These are phyloP conservation scores for Baudoinia panamericana DNA, from an alignment of 495 filamentous ascomycete genomes.

Conservation along the genomic window DNA sequence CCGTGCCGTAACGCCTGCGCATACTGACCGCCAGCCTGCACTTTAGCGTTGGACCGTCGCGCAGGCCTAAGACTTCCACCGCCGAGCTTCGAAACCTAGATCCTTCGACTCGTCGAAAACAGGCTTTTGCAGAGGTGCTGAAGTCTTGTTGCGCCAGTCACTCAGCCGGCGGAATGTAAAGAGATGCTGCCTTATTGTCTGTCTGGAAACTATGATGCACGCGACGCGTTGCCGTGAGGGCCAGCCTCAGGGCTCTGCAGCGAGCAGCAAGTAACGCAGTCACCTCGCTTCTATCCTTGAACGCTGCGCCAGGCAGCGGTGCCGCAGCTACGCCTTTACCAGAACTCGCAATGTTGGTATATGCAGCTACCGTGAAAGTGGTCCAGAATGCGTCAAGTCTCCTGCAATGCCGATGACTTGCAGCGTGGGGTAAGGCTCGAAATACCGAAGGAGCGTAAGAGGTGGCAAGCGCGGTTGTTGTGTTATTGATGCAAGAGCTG, in stretches of 20 bases:
- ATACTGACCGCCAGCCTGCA: too few species aligned
- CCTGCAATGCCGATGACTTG: constrained; percentile 7
- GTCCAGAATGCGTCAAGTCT: neutral
- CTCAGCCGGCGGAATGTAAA: neutral
- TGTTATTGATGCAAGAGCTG: neutral
- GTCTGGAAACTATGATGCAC: neutral
- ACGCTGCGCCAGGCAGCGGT: neutral
- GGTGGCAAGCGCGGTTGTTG: neutral
- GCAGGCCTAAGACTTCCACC: too few species aligned
- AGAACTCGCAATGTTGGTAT: neutral
- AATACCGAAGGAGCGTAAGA: neutral
- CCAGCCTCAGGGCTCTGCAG: neutral
- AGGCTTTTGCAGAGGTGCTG: too few species aligned
- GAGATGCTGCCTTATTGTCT: neutral
- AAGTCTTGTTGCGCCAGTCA: neutral
- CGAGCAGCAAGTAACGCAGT: neutral
- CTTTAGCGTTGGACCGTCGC: too few species aligned
- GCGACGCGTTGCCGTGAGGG: constrained; percentile 1
- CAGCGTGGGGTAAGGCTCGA: constrained; percentile 7
- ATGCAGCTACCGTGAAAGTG: constrained; percentile 1
- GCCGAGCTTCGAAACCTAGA: too few species aligned
- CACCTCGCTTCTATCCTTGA: neutral
- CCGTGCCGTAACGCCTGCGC: neutral
- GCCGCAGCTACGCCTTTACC: neutral
- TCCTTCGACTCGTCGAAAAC: too few species aligned